Percentiles rank a stretch among this genome's conserved stretches.
Evolutionary conservation across 225 moss, liverwort and hornwort genomes (phyloP).

Genomic region (Neckera pumila): DNA sequence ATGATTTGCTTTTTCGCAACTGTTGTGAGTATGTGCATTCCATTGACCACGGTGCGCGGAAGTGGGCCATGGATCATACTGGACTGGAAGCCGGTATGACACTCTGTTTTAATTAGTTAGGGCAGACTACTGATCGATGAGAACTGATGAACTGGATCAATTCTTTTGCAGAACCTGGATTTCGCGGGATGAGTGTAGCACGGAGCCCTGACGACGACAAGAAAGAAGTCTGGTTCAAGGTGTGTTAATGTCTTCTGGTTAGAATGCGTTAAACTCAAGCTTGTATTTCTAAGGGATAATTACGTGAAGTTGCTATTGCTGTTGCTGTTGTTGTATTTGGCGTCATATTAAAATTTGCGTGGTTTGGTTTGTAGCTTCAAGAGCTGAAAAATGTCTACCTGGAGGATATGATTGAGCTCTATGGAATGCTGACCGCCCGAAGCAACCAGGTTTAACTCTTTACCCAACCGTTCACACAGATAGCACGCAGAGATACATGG

Average conservation of each 20-base stretch:
- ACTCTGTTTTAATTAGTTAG: background rate
- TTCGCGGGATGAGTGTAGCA: background rate
- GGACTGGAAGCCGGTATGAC: no score
- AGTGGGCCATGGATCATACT: no score
- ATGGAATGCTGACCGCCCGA: constrained; percentile 28
- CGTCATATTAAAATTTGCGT: background rate
- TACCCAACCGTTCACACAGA: background rate
- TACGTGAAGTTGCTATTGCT: background rate
- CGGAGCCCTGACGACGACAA: background rate
- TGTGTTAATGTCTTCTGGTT: background rate
- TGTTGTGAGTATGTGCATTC: no score
- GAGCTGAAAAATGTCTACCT: background rate
- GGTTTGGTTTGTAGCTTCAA: constrained; percentile 11
- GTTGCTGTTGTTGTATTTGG: background rate
- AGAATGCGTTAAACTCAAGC: background rate
- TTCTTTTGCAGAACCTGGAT: background rate
- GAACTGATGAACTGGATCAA: background rate
- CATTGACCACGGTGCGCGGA: no score
- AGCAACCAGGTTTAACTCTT: constrained; percentile 17
- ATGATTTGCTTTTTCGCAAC: no score
- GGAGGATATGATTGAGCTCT: constrained; percentile 30
- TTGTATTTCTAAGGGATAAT: background rate
- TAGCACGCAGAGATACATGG: background rate
- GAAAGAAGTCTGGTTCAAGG: background rate
- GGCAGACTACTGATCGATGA: background rate